Conservation (phyloP, 768 basidiomycete genomes). For the Tulasnella sp. region DNA sequence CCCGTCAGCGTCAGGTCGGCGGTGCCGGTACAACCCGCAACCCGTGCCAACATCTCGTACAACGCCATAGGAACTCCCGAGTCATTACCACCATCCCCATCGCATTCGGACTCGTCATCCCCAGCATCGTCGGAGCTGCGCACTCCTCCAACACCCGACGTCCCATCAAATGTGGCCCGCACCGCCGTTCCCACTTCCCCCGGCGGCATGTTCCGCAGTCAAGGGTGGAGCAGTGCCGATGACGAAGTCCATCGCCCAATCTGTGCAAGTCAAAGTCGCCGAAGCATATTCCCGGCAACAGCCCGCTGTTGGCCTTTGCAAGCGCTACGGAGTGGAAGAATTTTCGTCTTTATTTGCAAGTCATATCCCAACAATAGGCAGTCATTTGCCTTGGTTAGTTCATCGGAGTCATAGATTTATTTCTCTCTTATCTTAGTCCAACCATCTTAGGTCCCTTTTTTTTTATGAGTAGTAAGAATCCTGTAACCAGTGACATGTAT, state of each 20-base stretch:
- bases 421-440: too few relatives aligned
- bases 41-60: slow-evolving; percentile 31
- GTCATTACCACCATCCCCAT: slow-evolving; percentile 34
- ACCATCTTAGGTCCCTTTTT: too few relatives aligned
- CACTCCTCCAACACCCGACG: slow-evolving; percentile 36
- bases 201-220: slow-evolving; percentile 2
- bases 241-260: slow-evolving; percentile 21
- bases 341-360: not conserved
- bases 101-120: slow-evolving; percentile 36
- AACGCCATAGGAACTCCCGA: slow-evolving; percentile 22
- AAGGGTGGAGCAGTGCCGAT: slow-evolving; percentile 21
- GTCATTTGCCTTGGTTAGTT: too few relatives aligned
- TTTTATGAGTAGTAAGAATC: too few relatives aligned
- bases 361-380: too few relatives aligned
- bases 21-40: not conserved
- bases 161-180: not conserved
- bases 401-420: too few relatives aligned
- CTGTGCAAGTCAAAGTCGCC: slow-evolving; percentile 19
- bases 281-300: slow-evolving; percentile 7
- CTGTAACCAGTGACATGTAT: too few relatives aligned
- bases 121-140: slow-evolving; percentile 34
- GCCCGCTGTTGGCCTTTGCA: slow-evolving; percentile 59
- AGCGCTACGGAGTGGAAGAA: slow-evolving; percentile 63
- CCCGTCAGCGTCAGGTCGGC: not conserved
- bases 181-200: not conserved